Conservation (phyloP, 2,329 filamentous ascomycete species). For the Aaosphaeria pasadenensis region DNA sequence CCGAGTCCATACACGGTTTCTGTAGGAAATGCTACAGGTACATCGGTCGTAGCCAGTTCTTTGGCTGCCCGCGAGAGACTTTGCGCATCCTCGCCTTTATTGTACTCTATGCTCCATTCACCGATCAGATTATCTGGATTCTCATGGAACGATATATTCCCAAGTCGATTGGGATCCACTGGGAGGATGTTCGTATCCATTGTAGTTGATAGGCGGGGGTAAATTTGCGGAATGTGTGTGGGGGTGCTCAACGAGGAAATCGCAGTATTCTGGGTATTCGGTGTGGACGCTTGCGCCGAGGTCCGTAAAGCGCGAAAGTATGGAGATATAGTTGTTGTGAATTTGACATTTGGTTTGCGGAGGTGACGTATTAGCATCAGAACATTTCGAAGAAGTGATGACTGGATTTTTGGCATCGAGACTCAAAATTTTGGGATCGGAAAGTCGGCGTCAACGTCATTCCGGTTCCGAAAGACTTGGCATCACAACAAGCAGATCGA, state of each 20-base stretch:
- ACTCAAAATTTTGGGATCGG: constrained; percentile 23
- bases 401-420: constrained; percentile 9
- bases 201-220: not conserved
- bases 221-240: not conserved
- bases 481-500: not conserved
- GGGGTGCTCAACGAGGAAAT: constrained; percentile 22
- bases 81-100: constrained; percentile 44
- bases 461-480: not conserved
- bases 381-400: constrained; percentile 10
- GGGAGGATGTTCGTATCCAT: constrained; percentile 40
- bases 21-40: constrained; percentile 90
- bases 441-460: constrained; percentile 8
- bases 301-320: constrained; percentile 11
- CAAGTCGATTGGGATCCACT: constrained; percentile 40
- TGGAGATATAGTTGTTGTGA: constrained; percentile 10
- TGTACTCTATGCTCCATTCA: constrained; percentile 33
- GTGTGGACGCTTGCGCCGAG: constrained; percentile 24
- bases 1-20: constrained; percentile 97
- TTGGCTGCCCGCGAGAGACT: constrained; percentile 64
- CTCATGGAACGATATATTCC: constrained; percentile 30
- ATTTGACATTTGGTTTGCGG: constrained; percentile 34
- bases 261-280: constrained; percentile 10
- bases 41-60: constrained; percentile 62
- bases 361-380: constrained; percentile 28
- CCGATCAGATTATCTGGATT: constrained; percentile 31